Percentiles rank a stretch among this genome's conserved stretches.
phyloP scores from a whole-genome alignment of 257 asterid genomes.

The Fraxinus quadrangulata region DNA sequence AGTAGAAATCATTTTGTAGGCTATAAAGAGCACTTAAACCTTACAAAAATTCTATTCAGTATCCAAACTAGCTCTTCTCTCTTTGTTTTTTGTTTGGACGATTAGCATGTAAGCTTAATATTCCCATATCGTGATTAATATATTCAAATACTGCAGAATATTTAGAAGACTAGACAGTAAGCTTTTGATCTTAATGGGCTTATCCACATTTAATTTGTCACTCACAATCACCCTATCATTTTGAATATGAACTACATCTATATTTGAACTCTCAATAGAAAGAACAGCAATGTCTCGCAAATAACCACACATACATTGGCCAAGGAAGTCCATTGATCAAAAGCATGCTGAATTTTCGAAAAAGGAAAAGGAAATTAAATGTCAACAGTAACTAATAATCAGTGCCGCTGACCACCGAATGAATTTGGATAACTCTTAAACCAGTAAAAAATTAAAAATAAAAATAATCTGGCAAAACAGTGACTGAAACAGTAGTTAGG shows the following conservation, averaged over 20 bases:
- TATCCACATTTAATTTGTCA: background rate
- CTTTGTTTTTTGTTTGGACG: background rate
- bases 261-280: background rate
- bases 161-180: background rate
- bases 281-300: background rate
- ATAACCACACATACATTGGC: background rate
- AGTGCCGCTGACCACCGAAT: background rate
- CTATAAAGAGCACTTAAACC: background rate
- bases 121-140: background rate
- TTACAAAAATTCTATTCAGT: background rate
- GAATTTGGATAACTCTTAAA: background rate
- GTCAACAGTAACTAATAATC: background rate
- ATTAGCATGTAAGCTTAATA: background rate
- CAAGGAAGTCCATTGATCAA: background rate
- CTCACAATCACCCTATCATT: background rate
- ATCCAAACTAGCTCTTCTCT: background rate
- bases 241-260: background rate
- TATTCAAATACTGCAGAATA: background rate
- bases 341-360: background rate
- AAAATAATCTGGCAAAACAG: background rate
- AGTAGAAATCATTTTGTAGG: background rate
- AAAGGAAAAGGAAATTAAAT: background rate
- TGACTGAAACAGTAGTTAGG: background rate
- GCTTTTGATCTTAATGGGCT: background rate
- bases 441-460: too few species aligned